Conservation (phyloP, 768 basidiomycete species). For the Asterophora parasitica region DNA sequence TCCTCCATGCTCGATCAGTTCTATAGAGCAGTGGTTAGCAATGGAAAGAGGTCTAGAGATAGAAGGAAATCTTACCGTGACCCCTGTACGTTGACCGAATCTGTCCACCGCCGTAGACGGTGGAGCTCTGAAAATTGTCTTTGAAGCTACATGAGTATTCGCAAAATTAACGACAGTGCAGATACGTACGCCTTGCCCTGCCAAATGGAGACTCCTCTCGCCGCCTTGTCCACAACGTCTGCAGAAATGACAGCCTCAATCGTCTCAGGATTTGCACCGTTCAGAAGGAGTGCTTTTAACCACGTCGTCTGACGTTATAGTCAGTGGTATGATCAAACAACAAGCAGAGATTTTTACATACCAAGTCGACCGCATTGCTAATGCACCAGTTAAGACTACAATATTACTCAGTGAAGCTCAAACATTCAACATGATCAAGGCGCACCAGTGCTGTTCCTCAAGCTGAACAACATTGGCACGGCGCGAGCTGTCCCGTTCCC, state of each 20-base stretch:
- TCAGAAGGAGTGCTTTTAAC: constrained; percentile 14
- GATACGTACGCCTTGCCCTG: constrained; percentile 12
- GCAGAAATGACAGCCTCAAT: constrained; percentile 22
- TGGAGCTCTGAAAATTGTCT: constrained; percentile 17
- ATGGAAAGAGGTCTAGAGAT: too few species aligned
- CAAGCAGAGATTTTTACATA: not conserved
- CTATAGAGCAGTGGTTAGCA: not conserved
- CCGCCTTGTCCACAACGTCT: constrained; percentile 18
- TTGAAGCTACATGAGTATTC: not conserved
- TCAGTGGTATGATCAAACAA: too few species aligned
- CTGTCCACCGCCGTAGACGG: constrained; percentile 27
- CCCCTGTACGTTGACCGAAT: constrained; percentile 20
- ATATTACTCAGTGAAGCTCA: not conserved
- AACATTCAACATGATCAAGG: not conserved
- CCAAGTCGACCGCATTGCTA: constrained; percentile 20
- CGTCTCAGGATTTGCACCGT: constrained; percentile 23
- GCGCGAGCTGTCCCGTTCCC: not conserved
- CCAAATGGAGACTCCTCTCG: constrained; percentile 21
- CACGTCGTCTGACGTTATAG: constrained; percentile 10
- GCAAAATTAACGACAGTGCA: not conserved
- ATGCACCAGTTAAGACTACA: constrained; percentile 17
- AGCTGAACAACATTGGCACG: not conserved
- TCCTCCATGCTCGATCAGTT: constrained; percentile 19
- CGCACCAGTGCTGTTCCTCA: not conserved
- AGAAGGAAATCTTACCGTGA: constrained; percentile 16